Percentiles rank a stretch among this genome's conserved stretches.
These are phyloP conservation scores for Hypoxylon sp. DNA, from an alignment of 2,329 filamentous ascomycete genomes.

Conservation along the genomic window DNA sequence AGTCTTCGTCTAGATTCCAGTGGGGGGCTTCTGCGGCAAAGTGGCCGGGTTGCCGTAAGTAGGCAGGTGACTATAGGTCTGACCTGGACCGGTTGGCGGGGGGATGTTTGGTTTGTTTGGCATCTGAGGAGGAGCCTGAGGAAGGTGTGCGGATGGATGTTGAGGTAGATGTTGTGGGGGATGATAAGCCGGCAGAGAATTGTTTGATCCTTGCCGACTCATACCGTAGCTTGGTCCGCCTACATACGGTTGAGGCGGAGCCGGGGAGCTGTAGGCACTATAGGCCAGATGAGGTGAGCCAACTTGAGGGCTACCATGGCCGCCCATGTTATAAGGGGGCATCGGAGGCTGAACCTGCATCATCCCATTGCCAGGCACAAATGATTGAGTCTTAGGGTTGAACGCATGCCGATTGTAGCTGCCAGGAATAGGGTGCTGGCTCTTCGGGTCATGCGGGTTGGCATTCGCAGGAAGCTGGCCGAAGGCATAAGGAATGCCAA, in stretches of 20 bases:
- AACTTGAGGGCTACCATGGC: conserved; percentile 68
- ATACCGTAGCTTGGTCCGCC: conserved; percentile 65
- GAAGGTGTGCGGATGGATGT: conserved; percentile 59
- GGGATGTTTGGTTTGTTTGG: conserved; percentile 63
- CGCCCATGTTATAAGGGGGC: conserved; percentile 64
- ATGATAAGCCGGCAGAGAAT: conserved; percentile 67
- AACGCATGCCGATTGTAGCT: conserved; percentile 89
- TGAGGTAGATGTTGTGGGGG: conserved; percentile 57
- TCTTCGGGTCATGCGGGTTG: conserved; percentile 79
- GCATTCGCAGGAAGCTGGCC: conserved; percentile 81
- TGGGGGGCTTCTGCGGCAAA: conserved; percentile 71
- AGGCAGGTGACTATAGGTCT: conserved; percentile 68
- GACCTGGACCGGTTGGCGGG: conserved; percentile 53
- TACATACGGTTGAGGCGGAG: conserved; percentile 63
- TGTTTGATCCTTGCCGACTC: conserved; percentile 70
- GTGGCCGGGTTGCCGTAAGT: conserved; percentile 73
- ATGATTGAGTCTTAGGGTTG: conserved; percentile 94
- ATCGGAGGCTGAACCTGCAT: conserved; percentile 64
- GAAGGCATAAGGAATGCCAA: conserved; percentile 77
- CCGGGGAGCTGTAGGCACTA: conserved; percentile 63
- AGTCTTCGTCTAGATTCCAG: conserved; percentile 61
- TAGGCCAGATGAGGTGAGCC: conserved; percentile 67
- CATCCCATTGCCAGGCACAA: conserved; percentile 77
- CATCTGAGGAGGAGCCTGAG: conserved; percentile 60
- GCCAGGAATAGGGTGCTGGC: conserved; percentile 86